Percentiles rank a stretch among this genome's conserved stretches.
Evolutionary conservation across 2,329 filamentous ascomycete genomes (phyloP).

Genomic region (Diaporthe citri): DNA sequence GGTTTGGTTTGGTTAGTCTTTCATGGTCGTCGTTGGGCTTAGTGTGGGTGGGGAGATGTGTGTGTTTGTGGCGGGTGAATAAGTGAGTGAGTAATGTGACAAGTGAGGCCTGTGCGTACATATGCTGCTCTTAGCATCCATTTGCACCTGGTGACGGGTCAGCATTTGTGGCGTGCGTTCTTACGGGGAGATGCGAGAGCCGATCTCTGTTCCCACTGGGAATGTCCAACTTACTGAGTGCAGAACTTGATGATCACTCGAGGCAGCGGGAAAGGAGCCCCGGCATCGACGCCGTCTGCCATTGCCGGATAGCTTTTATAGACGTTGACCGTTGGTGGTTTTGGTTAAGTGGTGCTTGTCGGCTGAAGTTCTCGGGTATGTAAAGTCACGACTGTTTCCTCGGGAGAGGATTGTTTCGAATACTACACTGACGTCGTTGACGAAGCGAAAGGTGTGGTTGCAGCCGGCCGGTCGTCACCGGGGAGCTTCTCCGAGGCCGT

Average conservation of each 20-base stretch:
- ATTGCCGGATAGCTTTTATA: slow-evolving; percentile 41
- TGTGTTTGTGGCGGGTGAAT: not conserved
- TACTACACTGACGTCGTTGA: not conserved
- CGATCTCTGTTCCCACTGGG: not conserved
- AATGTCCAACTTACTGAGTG: slow-evolving; percentile 62
- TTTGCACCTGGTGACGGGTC: slow-evolving; percentile 72
- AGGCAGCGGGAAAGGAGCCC: slow-evolving; percentile 64
- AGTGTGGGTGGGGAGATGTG: not conserved
- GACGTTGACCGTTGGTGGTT: not conserved
- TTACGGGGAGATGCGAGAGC: not conserved
- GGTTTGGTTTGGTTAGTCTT: not conserved
- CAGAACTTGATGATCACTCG: slow-evolving; percentile 91
- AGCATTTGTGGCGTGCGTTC: not conserved
- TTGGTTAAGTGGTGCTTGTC: not conserved
- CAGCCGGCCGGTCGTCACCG: slow-evolving; percentile 10
- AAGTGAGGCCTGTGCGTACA: slow-evolving; percentile 61
- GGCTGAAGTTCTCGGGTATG: not conserved
- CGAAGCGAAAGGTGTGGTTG: slow-evolving; percentile 18
- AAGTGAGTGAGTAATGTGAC: not conserved
- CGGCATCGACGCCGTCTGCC: slow-evolving; percentile 38
- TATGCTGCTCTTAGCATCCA: slow-evolving; percentile 92
- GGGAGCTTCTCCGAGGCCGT: not conserved
- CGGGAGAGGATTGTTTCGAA: not conserved
- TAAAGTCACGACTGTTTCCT: not conserved
- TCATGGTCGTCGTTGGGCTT: not conserved